Conservation (phyloP, 192 early-diverging fungal species). For the Coemansia sp. region DNA sequence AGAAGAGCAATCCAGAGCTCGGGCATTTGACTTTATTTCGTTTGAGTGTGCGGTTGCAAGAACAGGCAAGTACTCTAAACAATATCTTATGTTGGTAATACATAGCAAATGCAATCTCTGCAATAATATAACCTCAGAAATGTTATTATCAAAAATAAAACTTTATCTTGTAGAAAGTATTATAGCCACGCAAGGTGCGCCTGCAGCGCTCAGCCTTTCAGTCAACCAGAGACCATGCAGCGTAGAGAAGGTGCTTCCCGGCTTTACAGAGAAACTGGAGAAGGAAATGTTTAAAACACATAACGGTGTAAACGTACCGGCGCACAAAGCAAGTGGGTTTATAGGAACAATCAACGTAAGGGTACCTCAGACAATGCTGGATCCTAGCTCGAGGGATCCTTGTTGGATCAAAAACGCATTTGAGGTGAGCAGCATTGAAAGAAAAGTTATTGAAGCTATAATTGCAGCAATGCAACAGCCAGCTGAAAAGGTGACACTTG, state of each 20-base stretch:
- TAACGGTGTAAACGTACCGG: background rate
- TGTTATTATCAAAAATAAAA: no score
- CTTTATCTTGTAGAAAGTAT: background rate
- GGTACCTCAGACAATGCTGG: conserved; percentile 19
- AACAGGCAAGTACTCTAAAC: background rate
- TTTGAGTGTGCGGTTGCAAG: conserved; percentile 31
- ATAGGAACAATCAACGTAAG: conserved; percentile 24
- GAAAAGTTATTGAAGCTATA: conserved; percentile 10
- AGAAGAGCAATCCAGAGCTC: background rate
- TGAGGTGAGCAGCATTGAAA: conserved; percentile 18
- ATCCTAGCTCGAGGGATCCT: conserved; percentile 20
- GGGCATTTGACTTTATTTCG: conserved; percentile 4
- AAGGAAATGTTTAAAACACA: conserved; percentile 5
- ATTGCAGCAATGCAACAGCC: background rate
- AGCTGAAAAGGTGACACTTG: background rate
- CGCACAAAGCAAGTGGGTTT: conserved; percentile 4
- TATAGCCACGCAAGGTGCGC: background rate
- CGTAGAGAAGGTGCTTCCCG: conserved; percentile 12
- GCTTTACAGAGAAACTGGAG: conserved; percentile 14
- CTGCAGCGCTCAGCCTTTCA: conserved; percentile 8
- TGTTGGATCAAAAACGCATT: conserved; percentile 12
- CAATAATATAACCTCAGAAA: no score
- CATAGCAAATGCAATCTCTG: no score
- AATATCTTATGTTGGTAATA: no score
- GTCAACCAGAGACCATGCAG: conserved; percentile 23